Base-by-base conservation (phyloP, 805 yeast genomes). In the Starmerella stellata region DNA sequence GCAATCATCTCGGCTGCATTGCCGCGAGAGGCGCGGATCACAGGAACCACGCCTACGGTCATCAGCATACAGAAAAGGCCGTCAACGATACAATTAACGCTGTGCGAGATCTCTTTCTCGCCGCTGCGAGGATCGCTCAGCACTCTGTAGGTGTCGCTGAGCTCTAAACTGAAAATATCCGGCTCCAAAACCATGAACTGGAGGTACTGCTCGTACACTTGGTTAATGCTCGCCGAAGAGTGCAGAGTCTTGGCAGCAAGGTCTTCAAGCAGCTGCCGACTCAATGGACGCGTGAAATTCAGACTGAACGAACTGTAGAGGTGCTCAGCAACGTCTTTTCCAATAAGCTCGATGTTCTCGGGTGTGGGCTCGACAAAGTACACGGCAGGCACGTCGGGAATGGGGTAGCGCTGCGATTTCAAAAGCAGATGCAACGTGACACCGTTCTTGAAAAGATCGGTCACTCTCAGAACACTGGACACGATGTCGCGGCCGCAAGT, bases 1-100 rank as follows among this genome's bases (percentile, higher is more conserved):
- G 95, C 93, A 29, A 90, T 78, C 53, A 85, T 69, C 55, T 90
- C 96, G 2, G 96, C 95, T 0, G 99, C 92, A 1, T 95, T 95
- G 36, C 92, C 92, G 31, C 76, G 66, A 34, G 90, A 85, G 38
- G 94, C 77, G 51, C 99, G 70, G 44, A 90, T 81, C 37, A 90
- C 74, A 1, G 99, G 99, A 24, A 90, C 71, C 7, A 74, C 67
- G 13, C 77, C 80, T 54, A 74, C 63, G 9, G 94, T 81, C 48
- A 83, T 68, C 8, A 90, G 68, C 11, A 79, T 65, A 35, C 87
- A 76, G 53, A 81, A 78, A 35, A 90, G 59, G 0, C 95, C 95
- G 46, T 66, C 69, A 16, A 93, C 81, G 28, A 87, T 73, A 21
- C 61, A 56, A 45, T 74, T 78, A 15, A 92, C 82, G 19, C 76